A percentile compares a stretch with the other conserved stretches of the same genome.
Evolutionary conservation across 345 rosid species (phyloP).

Genomic region (Luvunga scandens): DNA sequence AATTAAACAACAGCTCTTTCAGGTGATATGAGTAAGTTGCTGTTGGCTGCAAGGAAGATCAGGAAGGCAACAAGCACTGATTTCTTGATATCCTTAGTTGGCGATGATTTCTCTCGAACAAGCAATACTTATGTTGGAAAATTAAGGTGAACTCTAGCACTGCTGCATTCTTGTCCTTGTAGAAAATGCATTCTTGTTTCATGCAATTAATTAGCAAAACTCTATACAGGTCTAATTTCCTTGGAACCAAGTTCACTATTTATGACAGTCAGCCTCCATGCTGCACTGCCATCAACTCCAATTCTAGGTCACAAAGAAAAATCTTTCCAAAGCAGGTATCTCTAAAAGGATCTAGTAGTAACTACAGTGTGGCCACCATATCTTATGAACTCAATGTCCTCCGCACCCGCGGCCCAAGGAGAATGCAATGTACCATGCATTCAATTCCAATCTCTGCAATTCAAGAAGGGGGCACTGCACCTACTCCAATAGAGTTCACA

Average conservation of each 20-base stretch:
- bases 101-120: constrained; percentile 60
- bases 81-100: constrained; percentile 67
- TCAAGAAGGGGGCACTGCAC: constrained; percentile 62
- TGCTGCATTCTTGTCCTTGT: constrained; percentile 4
- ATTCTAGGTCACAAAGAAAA: constrained; percentile 27
- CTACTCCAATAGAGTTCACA: constrained; percentile 48
- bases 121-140: constrained; percentile 66
- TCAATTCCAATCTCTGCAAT: constrained; percentile 61
- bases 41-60: constrained; percentile 81
- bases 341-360: constrained; percentile 35
- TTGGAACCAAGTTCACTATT: constrained; percentile 85
- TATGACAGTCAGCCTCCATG: constrained; percentile 60
- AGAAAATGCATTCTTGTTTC: not conserved
- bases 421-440: constrained; percentile 74
- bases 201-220: constrained; percentile 12
- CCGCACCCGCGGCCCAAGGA: constrained; percentile 88
- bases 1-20: constrained; percentile 50
- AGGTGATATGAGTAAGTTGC: constrained; percentile 68
- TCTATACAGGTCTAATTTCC: constrained; percentile 77
- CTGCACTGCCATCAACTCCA: constrained; percentile 29
- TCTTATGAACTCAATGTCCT: constrained; percentile 79
- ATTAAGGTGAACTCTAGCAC: constrained; percentile 46
- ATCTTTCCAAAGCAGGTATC: constrained; percentile 43
- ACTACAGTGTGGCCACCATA: constrained; percentile 48
- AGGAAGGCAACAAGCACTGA: constrained; percentile 66